phyloP scores from a whole-genome alignment of 2,329 filamentous ascomycete genomes.

The Venturia aucupariae region DNA sequence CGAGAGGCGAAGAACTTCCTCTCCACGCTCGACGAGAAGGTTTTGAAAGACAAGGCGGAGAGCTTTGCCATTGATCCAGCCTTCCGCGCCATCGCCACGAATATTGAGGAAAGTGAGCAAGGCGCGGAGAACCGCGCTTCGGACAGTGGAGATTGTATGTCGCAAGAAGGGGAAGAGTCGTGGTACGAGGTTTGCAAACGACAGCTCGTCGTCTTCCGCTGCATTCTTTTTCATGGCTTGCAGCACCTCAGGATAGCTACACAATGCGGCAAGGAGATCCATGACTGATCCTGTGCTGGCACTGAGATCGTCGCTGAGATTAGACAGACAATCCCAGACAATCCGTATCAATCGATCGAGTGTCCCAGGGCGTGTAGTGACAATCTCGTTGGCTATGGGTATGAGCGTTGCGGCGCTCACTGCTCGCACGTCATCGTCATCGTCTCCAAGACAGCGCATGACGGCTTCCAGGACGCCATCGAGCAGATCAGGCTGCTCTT shows the following conservation, averaged over 20 bases:
- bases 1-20: conserved; percentile 70
- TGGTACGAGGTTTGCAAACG: conserved; percentile 86
- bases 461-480: conserved; percentile 88
- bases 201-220: conserved; percentile 70
- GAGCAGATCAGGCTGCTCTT: conserved; percentile 75
- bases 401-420: conserved; percentile 97
- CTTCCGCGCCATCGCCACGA: conserved; percentile 66
- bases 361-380: conserved; percentile 68
- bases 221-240: conserved; percentile 91
- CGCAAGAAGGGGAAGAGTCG: conserved; percentile 91
- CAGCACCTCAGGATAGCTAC: conserved; percentile 85
- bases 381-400: conserved; percentile 91
- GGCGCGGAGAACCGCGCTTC: conserved; percentile 84
- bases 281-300: conserved; percentile 97
- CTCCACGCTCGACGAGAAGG: conserved; percentile 83
- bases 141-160: conserved; percentile 93
- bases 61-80: conserved; percentile 87
- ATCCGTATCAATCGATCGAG: conserved; percentile 81
- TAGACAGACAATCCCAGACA: conserved; percentile 94
- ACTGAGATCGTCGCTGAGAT: conserved; percentile 92
- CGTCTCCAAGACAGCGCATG: conserved; percentile 86
- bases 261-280: conserved; percentile 93
- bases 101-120: conserved; percentile 88
- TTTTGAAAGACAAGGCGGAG: conserved; percentile 91
- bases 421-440: conserved; percentile 90